phyloP scores from a whole-genome alignment of 768 basidiomycete species.

The Kondoa malvinella region DNA sequence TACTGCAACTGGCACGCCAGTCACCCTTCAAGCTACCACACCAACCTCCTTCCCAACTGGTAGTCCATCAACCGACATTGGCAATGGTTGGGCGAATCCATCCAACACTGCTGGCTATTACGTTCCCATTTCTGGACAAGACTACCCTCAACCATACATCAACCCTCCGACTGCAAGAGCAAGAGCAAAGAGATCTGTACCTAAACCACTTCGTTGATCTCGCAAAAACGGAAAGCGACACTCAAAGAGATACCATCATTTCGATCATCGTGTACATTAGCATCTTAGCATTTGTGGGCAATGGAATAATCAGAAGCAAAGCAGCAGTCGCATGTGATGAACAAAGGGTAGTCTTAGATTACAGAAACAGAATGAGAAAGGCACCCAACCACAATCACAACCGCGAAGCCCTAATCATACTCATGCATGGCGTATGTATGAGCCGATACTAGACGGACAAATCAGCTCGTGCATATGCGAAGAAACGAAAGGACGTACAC shows the following conservation, averaged over 20 bases:
- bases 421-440: neutral
- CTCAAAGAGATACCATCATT: too few species aligned
- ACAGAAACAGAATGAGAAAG: neutral
- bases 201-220: too few species aligned
- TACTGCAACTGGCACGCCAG: conserved; percentile 30
- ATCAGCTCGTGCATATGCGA: neutral
- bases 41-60: conserved; percentile 27
- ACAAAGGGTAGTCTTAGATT: neutral
- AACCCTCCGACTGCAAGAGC: too few species aligned
- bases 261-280: too few species aligned
- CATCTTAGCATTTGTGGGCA: too few species aligned
- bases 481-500: conserved; percentile 13
- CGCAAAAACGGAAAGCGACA: too few species aligned
- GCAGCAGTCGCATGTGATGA: too few species aligned
- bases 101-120: conserved; percentile 48
- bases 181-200: too few species aligned
- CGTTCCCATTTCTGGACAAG: conserved; percentile 53
- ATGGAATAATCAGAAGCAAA: too few species aligned
- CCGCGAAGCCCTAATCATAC: neutral
- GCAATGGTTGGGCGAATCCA: conserved; percentile 68
- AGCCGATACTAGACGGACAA: neutral
- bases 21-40: conserved; percentile 30
- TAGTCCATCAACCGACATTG: conserved; percentile 37
- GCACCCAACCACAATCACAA: neutral
- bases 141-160: conserved; percentile 62